Evolutionary conservation across 208 protist species (phyloP).

Genomic region (Entamoeba moshkovskii): DNA sequence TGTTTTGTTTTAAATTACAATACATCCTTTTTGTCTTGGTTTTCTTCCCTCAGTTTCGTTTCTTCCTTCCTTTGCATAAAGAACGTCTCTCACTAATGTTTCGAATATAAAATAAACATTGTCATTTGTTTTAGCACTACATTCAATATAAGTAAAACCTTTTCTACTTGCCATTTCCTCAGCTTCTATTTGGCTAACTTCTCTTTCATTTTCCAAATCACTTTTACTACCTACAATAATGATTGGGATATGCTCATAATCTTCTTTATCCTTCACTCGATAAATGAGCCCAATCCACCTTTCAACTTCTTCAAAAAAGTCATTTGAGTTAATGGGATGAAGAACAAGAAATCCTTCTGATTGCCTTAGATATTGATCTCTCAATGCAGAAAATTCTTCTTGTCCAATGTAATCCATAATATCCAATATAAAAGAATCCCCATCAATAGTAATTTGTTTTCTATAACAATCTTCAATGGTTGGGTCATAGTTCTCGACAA

Average conservation of each 20-base stretch:
- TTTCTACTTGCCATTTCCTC: neutral
- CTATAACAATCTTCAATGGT: no score
- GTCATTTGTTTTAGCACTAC: neutral
- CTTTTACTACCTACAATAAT: conserved; percentile 48
- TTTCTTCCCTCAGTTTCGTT: no score
- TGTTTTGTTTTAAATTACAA: no score
- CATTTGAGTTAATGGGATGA: conserved; percentile 50
- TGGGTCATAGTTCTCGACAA: no score
- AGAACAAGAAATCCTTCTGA: conserved; percentile 57
- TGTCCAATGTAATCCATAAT: no score
- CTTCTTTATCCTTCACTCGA: conserved; percentile 44
- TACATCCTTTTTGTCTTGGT: no score
- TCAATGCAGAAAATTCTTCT: conserved; percentile 37
- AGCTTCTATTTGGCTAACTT: conserved; percentile 38
- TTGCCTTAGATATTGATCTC: conserved; percentile 60
- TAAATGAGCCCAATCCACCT: conserved; percentile 55
- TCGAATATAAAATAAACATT: no score
- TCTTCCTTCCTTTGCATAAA: no score
- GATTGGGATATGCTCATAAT: conserved; percentile 31
- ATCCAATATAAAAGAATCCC: no score
- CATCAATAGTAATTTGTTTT: no score
- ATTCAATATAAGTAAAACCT: neutral
- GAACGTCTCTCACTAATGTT: no score
- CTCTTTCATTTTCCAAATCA: conserved; percentile 39
- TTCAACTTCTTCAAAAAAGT: conserved; percentile 48